phyloP scores from a whole-genome alignment of 2,329 filamentous ascomycete genomes.

The Exophiala sideris region DNA sequence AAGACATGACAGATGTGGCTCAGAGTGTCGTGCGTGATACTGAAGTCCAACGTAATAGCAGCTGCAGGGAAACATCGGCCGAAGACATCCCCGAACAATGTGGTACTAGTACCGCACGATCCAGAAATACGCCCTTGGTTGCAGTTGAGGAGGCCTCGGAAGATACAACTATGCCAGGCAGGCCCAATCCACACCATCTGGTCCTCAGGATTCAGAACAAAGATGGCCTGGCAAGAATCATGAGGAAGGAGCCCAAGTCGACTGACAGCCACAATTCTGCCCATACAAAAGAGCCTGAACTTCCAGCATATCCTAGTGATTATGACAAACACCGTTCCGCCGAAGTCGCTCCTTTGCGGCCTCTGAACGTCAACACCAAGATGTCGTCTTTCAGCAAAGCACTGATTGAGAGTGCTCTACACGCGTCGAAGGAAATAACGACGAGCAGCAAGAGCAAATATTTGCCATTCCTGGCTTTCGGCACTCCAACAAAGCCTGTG shows the following conservation, averaged over 20 bases:
- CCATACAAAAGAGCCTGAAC: no score
- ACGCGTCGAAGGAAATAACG: neutral
- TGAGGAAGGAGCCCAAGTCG: neutral
- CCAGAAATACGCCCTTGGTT: neutral
- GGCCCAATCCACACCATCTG: neutral
- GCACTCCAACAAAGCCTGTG: neutral
- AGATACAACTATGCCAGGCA: neutral
- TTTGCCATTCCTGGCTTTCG: neutral
- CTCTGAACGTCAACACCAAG: neutral
- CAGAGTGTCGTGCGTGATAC: no score
- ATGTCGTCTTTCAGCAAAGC: neutral
- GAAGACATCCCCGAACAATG: no score
- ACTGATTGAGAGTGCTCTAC: neutral
- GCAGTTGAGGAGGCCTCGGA: neutral
- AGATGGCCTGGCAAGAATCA: constrained; percentile 2
- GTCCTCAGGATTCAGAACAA: constrained; percentile 13
- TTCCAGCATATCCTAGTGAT: no score
- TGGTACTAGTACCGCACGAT: neutral
- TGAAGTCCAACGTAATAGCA: neutral
- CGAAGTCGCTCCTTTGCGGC: no score
- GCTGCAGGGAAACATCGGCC: no score
- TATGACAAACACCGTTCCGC: no score
- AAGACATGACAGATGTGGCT: no score
- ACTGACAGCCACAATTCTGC: neutral
- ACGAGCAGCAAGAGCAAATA: no score